Percentiles rank a stretch among this genome's conserved stretches.
These are phyloP conservation scores for Kuraishia hungarica DNA, from an alignment of 805 yeast genomes.

Conservation along the genomic window DNA sequence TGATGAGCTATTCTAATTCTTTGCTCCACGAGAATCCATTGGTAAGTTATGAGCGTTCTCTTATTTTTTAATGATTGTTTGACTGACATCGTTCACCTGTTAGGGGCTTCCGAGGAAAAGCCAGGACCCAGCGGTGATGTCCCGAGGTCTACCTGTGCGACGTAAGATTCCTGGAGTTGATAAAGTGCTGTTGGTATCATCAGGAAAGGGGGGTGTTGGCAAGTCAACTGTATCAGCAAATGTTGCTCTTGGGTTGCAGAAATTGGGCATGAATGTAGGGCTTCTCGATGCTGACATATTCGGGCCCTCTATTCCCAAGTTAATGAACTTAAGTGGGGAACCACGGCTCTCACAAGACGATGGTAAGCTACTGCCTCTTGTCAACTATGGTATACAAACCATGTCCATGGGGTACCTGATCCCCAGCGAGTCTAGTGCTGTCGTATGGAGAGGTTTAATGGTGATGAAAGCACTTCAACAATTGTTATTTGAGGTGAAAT, in stretches of 20 bases:
- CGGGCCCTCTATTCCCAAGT: constrained; percentile 76
- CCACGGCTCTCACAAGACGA: constrained; percentile 39
- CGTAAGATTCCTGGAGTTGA: constrained; percentile 52
- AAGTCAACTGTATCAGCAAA: constrained; percentile 70
- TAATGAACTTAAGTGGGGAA: constrained; percentile 62
- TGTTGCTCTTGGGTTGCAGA: constrained; percentile 52
- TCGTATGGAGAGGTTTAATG: constrained; percentile 83
- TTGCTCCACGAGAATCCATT: constrained; percentile 40
- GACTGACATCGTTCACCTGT: background rate
- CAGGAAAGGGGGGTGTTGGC: constrained; percentile 81
- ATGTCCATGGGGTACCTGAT: constrained; percentile 89
- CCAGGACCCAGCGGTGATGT: constrained; percentile 28
- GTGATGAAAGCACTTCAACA: constrained; percentile 85
- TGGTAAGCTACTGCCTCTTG: constrained; percentile 57
- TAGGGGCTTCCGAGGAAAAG: constrained; percentile 32
- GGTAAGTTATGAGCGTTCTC: constrained; percentile 26
- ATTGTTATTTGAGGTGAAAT: constrained; percentile 71
- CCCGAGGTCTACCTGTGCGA: constrained; percentile 47
- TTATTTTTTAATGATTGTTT: constrained; percentile 7
- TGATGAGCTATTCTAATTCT: background rate
- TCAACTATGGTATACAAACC: constrained; percentile 67
- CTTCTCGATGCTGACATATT: constrained; percentile 74
- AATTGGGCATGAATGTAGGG: constrained; percentile 51
- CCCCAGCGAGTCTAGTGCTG: constrained; percentile 52
- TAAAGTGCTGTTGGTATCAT: constrained; percentile 56